phyloP scores from a whole-genome alignment of 305 asterid species.

The Lippia alba region DNA sequence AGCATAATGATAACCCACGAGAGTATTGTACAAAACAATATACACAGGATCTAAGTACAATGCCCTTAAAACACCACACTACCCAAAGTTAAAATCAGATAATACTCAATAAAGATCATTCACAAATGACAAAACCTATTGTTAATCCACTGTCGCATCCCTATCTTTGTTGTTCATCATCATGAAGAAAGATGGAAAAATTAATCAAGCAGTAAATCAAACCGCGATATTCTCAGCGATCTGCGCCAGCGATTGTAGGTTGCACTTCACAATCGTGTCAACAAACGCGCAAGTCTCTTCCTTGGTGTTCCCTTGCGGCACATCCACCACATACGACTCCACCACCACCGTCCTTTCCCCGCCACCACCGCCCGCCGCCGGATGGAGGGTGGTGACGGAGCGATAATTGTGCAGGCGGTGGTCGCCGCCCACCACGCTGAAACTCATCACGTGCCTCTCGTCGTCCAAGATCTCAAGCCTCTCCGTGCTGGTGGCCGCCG shows the following conservation, averaged over 20 bases:
- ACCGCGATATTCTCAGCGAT: slow-evolving; percentile 42
- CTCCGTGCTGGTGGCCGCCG: slow-evolving; percentile 63
- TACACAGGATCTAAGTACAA: background rate
- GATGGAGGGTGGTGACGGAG: slow-evolving; percentile 69
- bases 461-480: slow-evolving; percentile 70
- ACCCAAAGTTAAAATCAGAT: background rate
- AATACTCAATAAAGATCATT: background rate
- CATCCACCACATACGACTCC: slow-evolving; percentile 70
- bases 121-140: background rate
- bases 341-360: slow-evolving; percentile 55
- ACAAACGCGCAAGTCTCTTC: slow-evolving; percentile 70
- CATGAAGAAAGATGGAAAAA: background rate
- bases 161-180: background rate
- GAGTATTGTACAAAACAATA: background rate
- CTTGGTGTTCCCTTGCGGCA: slow-evolving; percentile 64
- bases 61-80: background rate
- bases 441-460: slow-evolving; percentile 65
- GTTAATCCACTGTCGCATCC: background rate
- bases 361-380: background rate
- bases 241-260: slow-evolving; percentile 62
- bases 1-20: too few species aligned
- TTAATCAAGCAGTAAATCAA: background rate
- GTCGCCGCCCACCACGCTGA: slow-evolving; percentile 73
- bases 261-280: slow-evolving; percentile 71
- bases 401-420: slow-evolving; percentile 63